Percentiles rank a stretch among this genome's conserved stretches.
These are phyloP conservation scores for Microbotryomycetes sp. DNA, from an alignment of 1,284 basidiomycete genomes.

Conservation along the genomic window DNA sequence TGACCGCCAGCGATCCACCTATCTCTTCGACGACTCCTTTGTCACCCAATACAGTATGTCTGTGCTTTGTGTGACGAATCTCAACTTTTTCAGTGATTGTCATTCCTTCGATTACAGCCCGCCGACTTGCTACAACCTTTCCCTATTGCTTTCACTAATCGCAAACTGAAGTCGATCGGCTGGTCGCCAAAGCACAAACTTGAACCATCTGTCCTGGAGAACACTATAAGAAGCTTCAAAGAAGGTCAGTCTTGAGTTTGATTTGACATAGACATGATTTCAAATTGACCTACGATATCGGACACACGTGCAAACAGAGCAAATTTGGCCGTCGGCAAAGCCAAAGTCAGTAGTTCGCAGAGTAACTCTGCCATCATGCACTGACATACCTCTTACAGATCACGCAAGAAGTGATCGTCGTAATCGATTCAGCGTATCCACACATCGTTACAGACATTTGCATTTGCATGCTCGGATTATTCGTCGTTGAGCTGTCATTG, in stretches of 20 bases:
- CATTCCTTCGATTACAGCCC: background rate
- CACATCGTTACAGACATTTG: too few relatives aligned
- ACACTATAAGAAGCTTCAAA: slow-evolving; percentile 20
- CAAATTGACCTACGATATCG: too few relatives aligned
- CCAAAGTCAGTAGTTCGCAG: background rate
- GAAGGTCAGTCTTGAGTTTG: too few relatives aligned
- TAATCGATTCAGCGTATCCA: too few relatives aligned
- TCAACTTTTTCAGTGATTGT: background rate
- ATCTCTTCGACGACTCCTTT: slow-evolving; percentile 16
- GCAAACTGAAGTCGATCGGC: slow-evolving; percentile 7
- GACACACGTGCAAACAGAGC: too few relatives aligned
- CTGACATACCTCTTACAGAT: too few relatives aligned
- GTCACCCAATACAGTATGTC: slow-evolving; percentile 16
- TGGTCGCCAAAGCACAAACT: slow-evolving; percentile 15
- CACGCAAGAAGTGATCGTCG: too few relatives aligned
- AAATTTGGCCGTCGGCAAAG: background rate
- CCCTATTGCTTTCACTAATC: slow-evolving; percentile 14
- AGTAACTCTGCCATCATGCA: too few relatives aligned
- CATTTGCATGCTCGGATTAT: too few relatives aligned
- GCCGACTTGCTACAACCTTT: slow-evolving; percentile 23
- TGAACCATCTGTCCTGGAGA: background rate
- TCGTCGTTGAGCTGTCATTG: too few relatives aligned
- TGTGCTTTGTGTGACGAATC: background rate
- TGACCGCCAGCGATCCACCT: slow-evolving; percentile 18
- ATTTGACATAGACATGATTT: too few relatives aligned